Evolutionary conservation across 108 stramenopile species (phyloP), one percentile per base, ranked within the genome.

Genomic region (Epipyxis sp.): DNA sequence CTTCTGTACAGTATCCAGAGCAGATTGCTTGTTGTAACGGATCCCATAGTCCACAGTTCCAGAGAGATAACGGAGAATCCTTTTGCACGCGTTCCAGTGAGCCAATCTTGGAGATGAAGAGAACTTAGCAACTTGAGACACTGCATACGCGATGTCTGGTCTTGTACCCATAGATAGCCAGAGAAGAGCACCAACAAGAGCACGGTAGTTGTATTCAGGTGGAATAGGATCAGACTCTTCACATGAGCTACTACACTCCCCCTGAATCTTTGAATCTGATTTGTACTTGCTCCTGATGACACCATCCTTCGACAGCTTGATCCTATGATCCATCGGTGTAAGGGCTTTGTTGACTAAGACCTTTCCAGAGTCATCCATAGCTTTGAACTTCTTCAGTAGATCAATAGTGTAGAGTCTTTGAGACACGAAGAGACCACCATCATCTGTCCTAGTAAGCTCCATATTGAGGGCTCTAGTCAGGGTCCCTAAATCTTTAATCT

Each of bases 101-200:
- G 40, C 41, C 34, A 27, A 43, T 27, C 71, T 42, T 43, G 71
- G 71, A 32, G 40, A 16, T 43, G 34, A 13, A 27, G 25, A 27
- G 43, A 30, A 74, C 44, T 42, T 37, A 27, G 71, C 71, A 74
- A 13, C 16, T 30, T 37, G 40, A 13, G 16, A 32, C 43, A 32
- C 34, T 54, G 71, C 71, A 74, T 54, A 74, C 50, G 71, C 44
- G 27, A 74, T 74, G 71, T 74, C 71, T 16, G 34, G 71, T 54
- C 71, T 46, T 30, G 71, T 54, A 74, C 71, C 44, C 16, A 32
- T 42, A 46, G 43, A 16, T 30, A 74, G 50, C 44, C 50, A 74
- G 16, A 74, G 27, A 27, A 74, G 71, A 29, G n/a, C 16, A 30
- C 71, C 71, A 46, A 74, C 25, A 20, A 25, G 20, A 57, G 54